Evolutionary conservation across 345 rosid species (phyloP).

Genomic region (Turritis glabra): DNA sequence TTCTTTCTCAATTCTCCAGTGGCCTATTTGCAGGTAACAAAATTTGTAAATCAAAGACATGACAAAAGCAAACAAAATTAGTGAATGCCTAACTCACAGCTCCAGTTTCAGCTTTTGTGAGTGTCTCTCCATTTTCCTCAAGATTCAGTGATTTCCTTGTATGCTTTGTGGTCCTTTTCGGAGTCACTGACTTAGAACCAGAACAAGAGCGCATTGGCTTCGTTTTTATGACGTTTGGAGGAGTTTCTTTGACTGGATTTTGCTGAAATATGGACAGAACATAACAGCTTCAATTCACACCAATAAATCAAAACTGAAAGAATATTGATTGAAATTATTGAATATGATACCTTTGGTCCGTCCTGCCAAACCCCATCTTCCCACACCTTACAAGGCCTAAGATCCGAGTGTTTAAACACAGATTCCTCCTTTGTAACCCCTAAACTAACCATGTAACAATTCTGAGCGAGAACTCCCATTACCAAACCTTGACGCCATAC

Average conservation of each 20-base stretch:
- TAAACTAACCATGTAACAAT: conserved; percentile 45
- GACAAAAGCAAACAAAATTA: not conserved
- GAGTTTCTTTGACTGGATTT: not conserved
- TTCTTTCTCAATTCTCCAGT: conserved; percentile 18
- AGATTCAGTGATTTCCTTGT: conserved; percentile 16
- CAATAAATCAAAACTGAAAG: not conserved
- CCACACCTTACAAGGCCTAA: conserved; percentile 67
- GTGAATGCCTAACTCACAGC: conserved; percentile 43
- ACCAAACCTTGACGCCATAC: conserved; percentile 62
- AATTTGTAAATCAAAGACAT: not conserved
- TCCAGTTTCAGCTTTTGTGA: conserved; percentile 20
- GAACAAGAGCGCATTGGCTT: conserved; percentile 32
- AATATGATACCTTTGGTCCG: conserved; percentile 47
- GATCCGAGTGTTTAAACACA: conserved; percentile 39
- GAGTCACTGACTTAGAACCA: conserved; percentile 17
- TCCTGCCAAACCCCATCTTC: conserved; percentile 53
- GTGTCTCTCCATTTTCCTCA: conserved; percentile 11
- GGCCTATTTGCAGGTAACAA: conserved; percentile 4
- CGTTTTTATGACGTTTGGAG: not conserved
- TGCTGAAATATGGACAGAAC: not conserved
- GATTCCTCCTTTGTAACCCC: conserved; percentile 44
- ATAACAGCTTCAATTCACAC: conserved; percentile 11
- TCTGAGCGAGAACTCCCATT: conserved; percentile 48
- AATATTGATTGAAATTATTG: not conserved
- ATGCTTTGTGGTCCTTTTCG: conserved; percentile 28